Conservation (phyloP, 768 basidiomycete genomes). For the Phylloporus sp. region DNA sequence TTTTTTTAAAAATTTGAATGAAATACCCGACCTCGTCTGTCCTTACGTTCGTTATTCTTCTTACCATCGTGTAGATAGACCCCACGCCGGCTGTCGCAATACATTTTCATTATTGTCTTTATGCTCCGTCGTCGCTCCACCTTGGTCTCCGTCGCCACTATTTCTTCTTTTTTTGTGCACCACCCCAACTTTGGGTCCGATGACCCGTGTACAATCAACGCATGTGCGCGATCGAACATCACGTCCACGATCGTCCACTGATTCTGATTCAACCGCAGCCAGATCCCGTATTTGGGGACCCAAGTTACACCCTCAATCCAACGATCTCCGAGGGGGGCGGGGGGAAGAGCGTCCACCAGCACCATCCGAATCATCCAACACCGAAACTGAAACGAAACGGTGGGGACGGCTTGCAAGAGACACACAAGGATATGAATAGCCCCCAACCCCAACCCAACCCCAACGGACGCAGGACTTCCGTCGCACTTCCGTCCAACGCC, state of each 20-base stretch:
- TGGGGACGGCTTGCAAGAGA: too few relatives aligned
- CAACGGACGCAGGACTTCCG: constrained; percentile 6
- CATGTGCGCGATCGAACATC: background rate
- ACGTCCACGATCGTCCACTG: constrained; percentile 2
- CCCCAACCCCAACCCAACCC: too few relatives aligned
- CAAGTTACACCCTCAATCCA: background rate
- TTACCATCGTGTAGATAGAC: too few relatives aligned
- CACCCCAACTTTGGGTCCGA: background rate
- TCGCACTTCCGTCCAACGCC: constrained; percentile 11
- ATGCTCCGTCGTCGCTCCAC: constrained; percentile 4
- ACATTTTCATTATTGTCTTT: background rate
- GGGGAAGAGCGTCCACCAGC: too few relatives aligned
- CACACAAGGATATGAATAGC: background rate
- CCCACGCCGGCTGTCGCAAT: too few relatives aligned
- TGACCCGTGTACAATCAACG: background rate
- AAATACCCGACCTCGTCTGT: constrained; percentile 17
- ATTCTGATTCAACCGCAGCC: background rate
- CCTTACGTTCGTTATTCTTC: constrained; percentile 15
- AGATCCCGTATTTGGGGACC: background rate
- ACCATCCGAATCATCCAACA: too few relatives aligned
- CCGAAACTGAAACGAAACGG: too few relatives aligned
- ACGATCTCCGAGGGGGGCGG: background rate
- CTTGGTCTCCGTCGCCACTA: background rate
- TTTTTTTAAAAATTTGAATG: background rate
- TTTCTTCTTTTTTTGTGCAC: background rate